These are phyloP conservation scores for Pythium apleroticum DNA, from an alignment of 352 stramenopile species.

Conservation along the genomic window DNA sequence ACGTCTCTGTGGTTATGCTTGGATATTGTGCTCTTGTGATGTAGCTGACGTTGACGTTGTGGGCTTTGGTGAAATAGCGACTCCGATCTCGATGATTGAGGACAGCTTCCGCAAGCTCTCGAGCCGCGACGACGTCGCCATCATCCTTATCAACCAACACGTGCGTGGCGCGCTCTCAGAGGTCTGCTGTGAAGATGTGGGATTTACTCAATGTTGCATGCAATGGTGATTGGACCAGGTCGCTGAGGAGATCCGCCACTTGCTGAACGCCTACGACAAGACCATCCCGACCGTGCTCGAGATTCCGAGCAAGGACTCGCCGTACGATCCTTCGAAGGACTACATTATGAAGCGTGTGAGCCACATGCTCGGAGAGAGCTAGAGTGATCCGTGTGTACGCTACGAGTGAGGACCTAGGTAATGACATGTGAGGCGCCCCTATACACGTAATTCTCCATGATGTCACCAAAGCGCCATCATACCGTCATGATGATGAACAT, in stretches of 20 bases:
- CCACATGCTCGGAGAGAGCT: slow-evolving; percentile 85
- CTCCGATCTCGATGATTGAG: slow-evolving; percentile 88
- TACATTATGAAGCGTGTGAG: slow-evolving; percentile 99
- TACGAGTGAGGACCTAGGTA: too few species aligned
- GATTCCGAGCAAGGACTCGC: slow-evolving; percentile 96
- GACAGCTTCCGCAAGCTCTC: slow-evolving; percentile 93
- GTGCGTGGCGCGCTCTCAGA: slow-evolving; percentile 33
- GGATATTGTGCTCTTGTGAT: neutral
- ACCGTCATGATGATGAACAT: too few species aligned
- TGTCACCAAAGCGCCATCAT: too few species aligned
- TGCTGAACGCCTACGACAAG: slow-evolving; percentile 97
- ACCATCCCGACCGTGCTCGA: slow-evolving; percentile 98
- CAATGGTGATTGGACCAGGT: too few species aligned
- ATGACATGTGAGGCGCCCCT: neutral
- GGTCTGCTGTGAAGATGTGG: neutral
- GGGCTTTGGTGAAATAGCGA: slow-evolving; percentile 47
- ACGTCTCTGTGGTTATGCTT: slow-evolving; percentile 21
- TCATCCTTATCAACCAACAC: slow-evolving; percentile 99
- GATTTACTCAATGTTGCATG: neutral
- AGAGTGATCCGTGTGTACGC: neutral
- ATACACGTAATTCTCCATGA: slow-evolving; percentile 1
- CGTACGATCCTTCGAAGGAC: slow-evolving; percentile 98
- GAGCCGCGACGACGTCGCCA: slow-evolving; percentile 95
- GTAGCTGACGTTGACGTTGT: neutral
- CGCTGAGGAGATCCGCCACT: slow-evolving; percentile 97